Base-by-base conservation (phyloP, 345 rosid genomes). In the Hypericum perforatum region DNA sequence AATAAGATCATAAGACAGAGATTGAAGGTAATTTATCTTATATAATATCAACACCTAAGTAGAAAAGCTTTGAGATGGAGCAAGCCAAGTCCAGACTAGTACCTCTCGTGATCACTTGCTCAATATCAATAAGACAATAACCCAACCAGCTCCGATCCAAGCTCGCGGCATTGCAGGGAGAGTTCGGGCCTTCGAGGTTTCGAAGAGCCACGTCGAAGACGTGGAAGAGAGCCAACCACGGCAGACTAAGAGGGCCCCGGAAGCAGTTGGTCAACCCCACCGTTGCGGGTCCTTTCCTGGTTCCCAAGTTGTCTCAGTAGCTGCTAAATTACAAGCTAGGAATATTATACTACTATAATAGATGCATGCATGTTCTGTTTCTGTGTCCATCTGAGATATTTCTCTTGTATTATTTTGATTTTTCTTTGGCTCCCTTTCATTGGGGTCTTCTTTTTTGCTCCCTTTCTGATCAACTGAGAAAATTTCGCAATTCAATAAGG, bases 261-360 rank as follows among this genome's bases (percentile, higher is more conserved):
- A 61, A 74, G n/a, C 75, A 63, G 63, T 61, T 74, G 47, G 51
- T 59, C 39, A 64, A 69, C 54, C 82, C 77, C 5, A 29, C 69
- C 7, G 45, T 15, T 2, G 56, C 62, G 43, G 70, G 65, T 16
- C 68, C 65, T 0, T 47, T 67, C 59, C 43, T 59, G 57, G 54
- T 67, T 53, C 64, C 76, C 16, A 45, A 74, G 76, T 7, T 74
- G 59, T 61, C 70, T 37, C 43, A 62, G 3, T 79, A 62, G 72
- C 12, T 10, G 8, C 1, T 14, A 7, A 7, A 5, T 39, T 15
- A 3, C 13, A 9, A 11, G 13, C 39, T 13, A 39, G 13, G 47
- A 22, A 22, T 46, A 9, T 44, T 50, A 13, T 7, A 8, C 5
- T 7, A 8, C 4, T 16, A 2, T 8, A 40, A 6, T 36, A 12